phyloP scores from a whole-genome alignment of 2,329 filamentous ascomycete species.

The Podosphaera leucotricha region DNA sequence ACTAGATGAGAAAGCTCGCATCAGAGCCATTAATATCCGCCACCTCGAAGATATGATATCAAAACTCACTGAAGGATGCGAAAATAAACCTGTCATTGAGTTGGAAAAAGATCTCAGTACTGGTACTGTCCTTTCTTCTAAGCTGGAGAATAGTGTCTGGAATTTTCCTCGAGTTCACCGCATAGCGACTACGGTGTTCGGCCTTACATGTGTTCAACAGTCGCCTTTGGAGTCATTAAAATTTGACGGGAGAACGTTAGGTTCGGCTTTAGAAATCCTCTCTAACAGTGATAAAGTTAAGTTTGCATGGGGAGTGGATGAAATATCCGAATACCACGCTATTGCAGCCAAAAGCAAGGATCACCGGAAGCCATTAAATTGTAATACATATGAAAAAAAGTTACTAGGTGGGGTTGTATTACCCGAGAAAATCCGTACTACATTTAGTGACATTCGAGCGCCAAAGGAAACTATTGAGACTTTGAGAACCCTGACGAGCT shows the following conservation, averaged over 20 bases:
- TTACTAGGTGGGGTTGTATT: slow-evolving; percentile 65
- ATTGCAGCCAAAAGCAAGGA: slow-evolving; percentile 13
- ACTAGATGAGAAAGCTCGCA: slow-evolving; percentile 24
- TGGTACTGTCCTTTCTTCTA: slow-evolving; percentile 12
- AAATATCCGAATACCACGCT: slow-evolving; percentile 15
- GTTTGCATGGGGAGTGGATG: slow-evolving; percentile 19
- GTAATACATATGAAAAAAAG: slow-evolving; percentile 59
- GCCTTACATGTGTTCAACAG: slow-evolving; percentile 18
- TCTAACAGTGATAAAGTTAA: slow-evolving; percentile 24
- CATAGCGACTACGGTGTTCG: slow-evolving; percentile 24
- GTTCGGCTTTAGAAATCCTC: slow-evolving; percentile 20
- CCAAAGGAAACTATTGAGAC: slow-evolving; percentile 64
- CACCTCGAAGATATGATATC: slow-evolving; percentile 39
- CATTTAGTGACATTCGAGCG: slow-evolving; percentile 70
- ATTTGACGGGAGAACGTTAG: slow-evolving; percentile 15
- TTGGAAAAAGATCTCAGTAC: slow-evolving; percentile 12
- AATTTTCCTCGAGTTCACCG: slow-evolving; percentile 36
- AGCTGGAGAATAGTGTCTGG: slow-evolving; percentile 29
- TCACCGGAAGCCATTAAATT: slow-evolving; percentile 21
- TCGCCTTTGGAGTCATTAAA: background rate
- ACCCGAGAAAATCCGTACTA: slow-evolving; percentile 58
- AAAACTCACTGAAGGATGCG: slow-evolving; percentile 11
- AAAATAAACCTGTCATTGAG: slow-evolving; percentile 6
- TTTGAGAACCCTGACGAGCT: slow-evolving; percentile 65
- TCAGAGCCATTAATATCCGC: slow-evolving; percentile 34